These are phyloP conservation scores for Fusarium xyrophilum DNA, from an alignment of 2,329 filamentous ascomycete genomes.

Conservation along the genomic window DNA sequence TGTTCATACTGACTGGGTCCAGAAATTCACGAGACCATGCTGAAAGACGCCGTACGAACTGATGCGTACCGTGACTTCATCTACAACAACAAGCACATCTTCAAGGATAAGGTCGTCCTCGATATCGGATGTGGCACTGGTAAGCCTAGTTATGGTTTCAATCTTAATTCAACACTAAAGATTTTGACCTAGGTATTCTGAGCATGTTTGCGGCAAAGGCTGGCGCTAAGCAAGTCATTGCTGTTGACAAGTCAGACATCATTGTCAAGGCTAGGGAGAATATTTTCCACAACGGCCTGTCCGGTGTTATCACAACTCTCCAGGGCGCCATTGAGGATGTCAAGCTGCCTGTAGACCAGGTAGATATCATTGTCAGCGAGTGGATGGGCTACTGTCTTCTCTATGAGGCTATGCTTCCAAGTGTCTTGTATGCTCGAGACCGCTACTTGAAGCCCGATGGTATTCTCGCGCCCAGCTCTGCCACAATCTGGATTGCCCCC, in stretches of 20 bases:
- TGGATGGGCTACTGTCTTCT: slow-evolving; percentile 98
- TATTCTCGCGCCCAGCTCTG: slow-evolving; percentile 85
- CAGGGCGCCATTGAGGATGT: slow-evolving; percentile 91
- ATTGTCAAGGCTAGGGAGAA: slow-evolving; percentile 87
- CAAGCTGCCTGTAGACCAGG: slow-evolving; percentile 74
- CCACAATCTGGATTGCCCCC: slow-evolving; percentile 82
- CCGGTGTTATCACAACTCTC: slow-evolving; percentile 76
- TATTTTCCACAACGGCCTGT: slow-evolving; percentile 79
- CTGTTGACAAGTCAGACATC: slow-evolving; percentile 91
- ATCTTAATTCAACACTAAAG: not conserved
- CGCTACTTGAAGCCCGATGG: slow-evolving; percentile 81
- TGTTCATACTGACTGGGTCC: not conserved
- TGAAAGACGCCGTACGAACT: slow-evolving; percentile 87
- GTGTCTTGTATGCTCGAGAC: slow-evolving; percentile 87
- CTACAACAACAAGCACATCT: slow-evolving; percentile 87
- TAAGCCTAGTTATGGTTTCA: slow-evolving; percentile 41
- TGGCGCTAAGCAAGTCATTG: slow-evolving; percentile 84
- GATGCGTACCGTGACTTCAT: slow-evolving; percentile 95
- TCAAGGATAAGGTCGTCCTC: slow-evolving; percentile 84
- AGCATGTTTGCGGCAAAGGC: slow-evolving; percentile 95
- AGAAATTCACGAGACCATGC: slow-evolving; percentile 96
- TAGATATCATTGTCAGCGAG: slow-evolving; percentile 94
- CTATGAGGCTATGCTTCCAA: slow-evolving; percentile 96
- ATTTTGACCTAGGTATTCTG: slow-evolving; percentile 68
- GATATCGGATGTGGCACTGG: slow-evolving; percentile 87